phyloP scores from a whole-genome alignment of 2,329 filamentous ascomycete genomes.

The Botryotinia globosa region DNA sequence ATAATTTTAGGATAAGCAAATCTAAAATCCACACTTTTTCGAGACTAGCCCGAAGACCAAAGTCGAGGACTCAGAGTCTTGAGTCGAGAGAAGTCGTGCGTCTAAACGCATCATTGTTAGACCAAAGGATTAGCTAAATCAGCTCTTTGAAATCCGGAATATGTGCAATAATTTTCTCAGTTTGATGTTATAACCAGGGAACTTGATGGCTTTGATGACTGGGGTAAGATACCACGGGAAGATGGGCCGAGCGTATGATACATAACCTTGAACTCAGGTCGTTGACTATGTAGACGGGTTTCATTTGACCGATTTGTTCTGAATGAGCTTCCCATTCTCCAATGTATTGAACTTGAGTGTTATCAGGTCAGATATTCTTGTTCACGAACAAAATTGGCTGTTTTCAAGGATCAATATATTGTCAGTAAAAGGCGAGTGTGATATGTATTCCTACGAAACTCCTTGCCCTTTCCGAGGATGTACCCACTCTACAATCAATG shows the following conservation, averaged over 20 bases:
- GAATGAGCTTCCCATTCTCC: not conserved
- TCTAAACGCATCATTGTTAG: not conserved
- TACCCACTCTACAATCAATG: not conserved
- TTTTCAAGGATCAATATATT: not conserved
- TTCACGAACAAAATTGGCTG: no score
- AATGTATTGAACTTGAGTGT: not conserved
- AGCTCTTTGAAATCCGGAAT: no score
- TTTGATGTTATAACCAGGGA: not conserved
- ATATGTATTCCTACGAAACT: not conserved
- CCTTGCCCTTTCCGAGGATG: not conserved
- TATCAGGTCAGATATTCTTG: not conserved
- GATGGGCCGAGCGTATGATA: not conserved
- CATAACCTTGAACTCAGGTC: not conserved
- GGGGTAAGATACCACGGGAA: not conserved
- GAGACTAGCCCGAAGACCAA: not conserved
- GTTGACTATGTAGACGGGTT: not conserved
- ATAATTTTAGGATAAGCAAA: not conserved
- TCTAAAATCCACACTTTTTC: not conserved
- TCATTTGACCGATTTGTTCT: not conserved
- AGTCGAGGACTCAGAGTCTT: not conserved
- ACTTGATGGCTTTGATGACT: not conserved
- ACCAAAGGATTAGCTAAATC: not conserved
- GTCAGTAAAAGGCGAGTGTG: not conserved
- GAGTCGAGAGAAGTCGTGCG: not conserved
- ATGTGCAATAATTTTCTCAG: not conserved